Evolutionary conservation across 495 filamentous ascomycete genomes (phyloP).

Genomic region (Cairneyella variabilis): DNA sequence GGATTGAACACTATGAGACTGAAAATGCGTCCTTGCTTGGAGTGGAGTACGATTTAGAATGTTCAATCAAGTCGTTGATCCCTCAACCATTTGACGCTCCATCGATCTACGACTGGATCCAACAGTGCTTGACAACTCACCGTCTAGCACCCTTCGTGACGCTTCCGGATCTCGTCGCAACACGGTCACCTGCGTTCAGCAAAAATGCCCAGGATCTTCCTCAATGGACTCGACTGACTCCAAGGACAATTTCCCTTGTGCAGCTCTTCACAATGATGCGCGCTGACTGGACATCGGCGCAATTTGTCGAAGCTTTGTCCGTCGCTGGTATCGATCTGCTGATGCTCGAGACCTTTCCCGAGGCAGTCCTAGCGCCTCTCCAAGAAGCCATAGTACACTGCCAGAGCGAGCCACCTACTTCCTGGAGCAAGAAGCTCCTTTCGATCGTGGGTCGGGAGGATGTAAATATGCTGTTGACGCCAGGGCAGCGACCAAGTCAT

Average conservation of each 20-base stretch:
- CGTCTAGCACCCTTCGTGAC: constrained; percentile 50
- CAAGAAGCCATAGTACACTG: constrained; percentile 81
- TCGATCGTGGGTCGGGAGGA: constrained; percentile 80
- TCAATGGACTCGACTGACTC: constrained; percentile 37
- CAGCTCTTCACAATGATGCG: constrained; percentile 45
- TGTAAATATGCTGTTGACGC: constrained; percentile 61
- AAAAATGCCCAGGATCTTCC: constrained; percentile 10
- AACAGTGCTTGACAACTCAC: constrained; percentile 54
- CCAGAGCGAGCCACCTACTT: constrained; percentile 73
- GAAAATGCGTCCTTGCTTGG: constrained; percentile 50
- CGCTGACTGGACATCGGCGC: constrained; percentile 34
- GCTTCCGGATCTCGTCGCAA: constrained; percentile 32
- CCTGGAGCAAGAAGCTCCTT: constrained; percentile 67
- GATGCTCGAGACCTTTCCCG: constrained; percentile 76
- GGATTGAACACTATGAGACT: constrained; percentile 67
- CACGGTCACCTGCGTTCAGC: constrained; percentile 17
- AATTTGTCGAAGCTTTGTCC: constrained; percentile 60
- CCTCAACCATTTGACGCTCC: constrained; percentile 62
- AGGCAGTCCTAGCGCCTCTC: constrained; percentile 71
- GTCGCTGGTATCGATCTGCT: constrained; percentile 50
- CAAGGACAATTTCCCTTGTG: constrained; percentile 63
- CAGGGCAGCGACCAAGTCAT: constrained; percentile 32
- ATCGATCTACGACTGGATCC: constrained; percentile 62
- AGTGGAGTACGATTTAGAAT: constrained; percentile 21
- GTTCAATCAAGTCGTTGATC: constrained; percentile 16